Evolutionary conservation across 129 eudicot genomes (phyloP), one percentile per base, ranked within the genome.

Genomic region (Flaveria linearis): DNA sequence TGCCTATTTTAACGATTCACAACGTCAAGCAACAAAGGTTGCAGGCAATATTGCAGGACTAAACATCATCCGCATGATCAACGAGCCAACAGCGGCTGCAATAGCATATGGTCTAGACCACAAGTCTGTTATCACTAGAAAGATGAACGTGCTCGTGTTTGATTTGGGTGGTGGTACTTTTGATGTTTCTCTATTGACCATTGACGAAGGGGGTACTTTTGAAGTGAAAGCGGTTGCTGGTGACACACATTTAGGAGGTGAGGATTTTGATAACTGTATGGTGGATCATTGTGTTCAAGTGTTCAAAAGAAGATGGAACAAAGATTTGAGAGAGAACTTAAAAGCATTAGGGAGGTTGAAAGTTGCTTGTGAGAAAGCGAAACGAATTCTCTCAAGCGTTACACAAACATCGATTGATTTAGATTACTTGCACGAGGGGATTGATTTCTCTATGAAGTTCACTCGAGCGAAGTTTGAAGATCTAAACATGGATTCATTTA

Each of bases 91-190:
- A 5, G 67, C 42, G 3, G 67, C 67, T 61, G 67, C 67, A 61
- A 61, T 61, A 8, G 67, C 67, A 3, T 61, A 61, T 9, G 67
- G 67, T 61, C 67, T 61, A 5, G 67, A 61, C 17, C 28, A 61
- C 7, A 61, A 26, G 67, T 25, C 33, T 61, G 18, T 12, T 5
- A 61, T 61, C 14, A 61, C 17, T 12, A 61, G 42, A 26, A 61
- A 25, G 8, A 61, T 61, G 67, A 61, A 61, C 0, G 9, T 61
- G 42, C 67, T 61, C 0, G 67, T 61, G 18, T 61, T 61, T 61
- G 67, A 61, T 30, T 25, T 61, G 17, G 67, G 67, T 61, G 67
- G 67, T 26, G 67, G 67, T 61, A 61, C 67, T 61, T 58, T 58
- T 58, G 65, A 58, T 58, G 65, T 58, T 0, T 58, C 65, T 0